Evolutionary conservation across 2,329 filamentous ascomycete genomes (phyloP).

Genomic region (Uncinocarpus reesii): DNA sequence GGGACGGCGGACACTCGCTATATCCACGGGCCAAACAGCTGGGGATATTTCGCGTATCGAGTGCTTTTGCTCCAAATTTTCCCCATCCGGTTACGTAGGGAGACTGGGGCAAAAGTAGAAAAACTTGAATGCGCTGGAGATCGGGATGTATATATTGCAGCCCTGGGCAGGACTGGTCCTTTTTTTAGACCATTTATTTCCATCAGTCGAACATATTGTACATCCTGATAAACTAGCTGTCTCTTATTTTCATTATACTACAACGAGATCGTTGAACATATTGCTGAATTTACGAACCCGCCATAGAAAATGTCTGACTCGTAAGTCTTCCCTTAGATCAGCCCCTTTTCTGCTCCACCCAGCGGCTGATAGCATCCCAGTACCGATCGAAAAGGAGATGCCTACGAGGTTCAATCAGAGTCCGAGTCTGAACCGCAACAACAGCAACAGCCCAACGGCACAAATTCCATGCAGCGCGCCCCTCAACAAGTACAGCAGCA

Average conservation of each 20-base stretch:
- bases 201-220: not conserved
- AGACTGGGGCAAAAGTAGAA: not conserved
- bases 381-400: conserved; percentile 1
- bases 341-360: not conserved
- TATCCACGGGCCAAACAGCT: not conserved
- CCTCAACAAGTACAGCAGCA: not conserved
- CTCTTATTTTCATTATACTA: no score
- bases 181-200: not conserved
- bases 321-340: not conserved
- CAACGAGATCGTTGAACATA: not conserved
- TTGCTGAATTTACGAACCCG: not conserved
- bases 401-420: conserved; percentile 12
- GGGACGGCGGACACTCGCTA: not conserved
- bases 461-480: not conserved
- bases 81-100: not conserved
- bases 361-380: not conserved
- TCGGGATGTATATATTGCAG: not conserved
- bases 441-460: conserved; percentile 1
- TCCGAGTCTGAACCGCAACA: not conserved
- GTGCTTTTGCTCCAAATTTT: not conserved
- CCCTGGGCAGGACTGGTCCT: not conserved
- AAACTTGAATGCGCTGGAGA: not conserved
- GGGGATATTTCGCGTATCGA: no score
- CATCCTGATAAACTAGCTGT: not conserved
- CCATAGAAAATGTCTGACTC: conserved; percentile 1